phyloP scores from a whole-genome alignment of 2,329 filamentous ascomycete genomes.

The Aspergillus thermomutatus region DNA sequence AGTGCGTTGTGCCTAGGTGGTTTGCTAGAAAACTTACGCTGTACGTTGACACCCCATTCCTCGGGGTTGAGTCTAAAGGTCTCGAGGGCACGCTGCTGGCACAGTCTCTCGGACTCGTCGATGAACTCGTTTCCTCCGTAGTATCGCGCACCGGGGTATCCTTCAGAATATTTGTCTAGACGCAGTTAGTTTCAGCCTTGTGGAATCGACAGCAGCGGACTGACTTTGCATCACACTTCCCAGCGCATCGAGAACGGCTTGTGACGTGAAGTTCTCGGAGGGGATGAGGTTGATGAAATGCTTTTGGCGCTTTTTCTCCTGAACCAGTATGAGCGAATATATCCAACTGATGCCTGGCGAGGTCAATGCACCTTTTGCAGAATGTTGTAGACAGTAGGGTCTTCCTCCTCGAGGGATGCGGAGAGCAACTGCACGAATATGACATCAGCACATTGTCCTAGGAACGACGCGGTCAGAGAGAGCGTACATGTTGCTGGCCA shows the following conservation, averaged over 20 bases:
- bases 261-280: conserved; percentile 93
- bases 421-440: conserved; percentile 64
- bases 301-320: conserved; percentile 96
- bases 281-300: conserved; percentile 98
- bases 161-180: conserved; percentile 94
- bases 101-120: conserved; percentile 82
- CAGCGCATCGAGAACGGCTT: conserved; percentile 85
- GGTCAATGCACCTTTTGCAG: conserved; percentile 72
- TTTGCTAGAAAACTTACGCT: conserved; percentile 55
- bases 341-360: background rate
- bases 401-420: conserved; percentile 74
- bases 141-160: conserved; percentile 93
- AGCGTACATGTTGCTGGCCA: conserved; percentile 40
- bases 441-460: conserved; percentile 5
- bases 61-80: conserved; percentile 78
- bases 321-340: conserved; percentile 15
- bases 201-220: conserved; percentile 24
- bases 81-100: conserved; percentile 84
- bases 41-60: conserved; percentile 96
- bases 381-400: conserved; percentile 83
- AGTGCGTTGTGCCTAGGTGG: background rate
- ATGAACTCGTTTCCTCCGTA: conserved; percentile 98
- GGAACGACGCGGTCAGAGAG: background rate
- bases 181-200: conserved; percentile 23
- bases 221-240: conserved; percentile 93